Base-by-base conservation (phyloP, 306 rosid species). In the Corylus heterophylla region DNA sequence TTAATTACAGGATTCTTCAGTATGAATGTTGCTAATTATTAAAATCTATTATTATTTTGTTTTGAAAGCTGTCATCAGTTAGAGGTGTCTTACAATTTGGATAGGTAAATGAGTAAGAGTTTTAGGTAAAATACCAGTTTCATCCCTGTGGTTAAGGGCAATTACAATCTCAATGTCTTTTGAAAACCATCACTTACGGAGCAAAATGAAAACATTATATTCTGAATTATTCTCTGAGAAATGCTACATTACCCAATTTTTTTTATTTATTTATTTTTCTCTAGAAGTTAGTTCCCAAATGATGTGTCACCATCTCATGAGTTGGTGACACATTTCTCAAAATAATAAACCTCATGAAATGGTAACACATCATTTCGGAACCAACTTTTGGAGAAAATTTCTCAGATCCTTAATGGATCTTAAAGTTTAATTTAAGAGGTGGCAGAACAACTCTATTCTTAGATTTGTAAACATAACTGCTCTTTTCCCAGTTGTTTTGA, bases 1-100 rank as follows among this genome's bases (percentile, higher is more conserved):
- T 37, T 42, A 71, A 12, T 20, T 79, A 29, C 9, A 29, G 74
- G 64, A 82, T 37, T 78, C 55, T 72, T 75, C 73, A 80, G 71
- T 68, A 48, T 50, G 62, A 22, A 50, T 71, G 69, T 70, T 71
- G 51, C 42, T 64, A 29, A 54, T 71, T 75, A 35, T 78, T 63
- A 14, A 12, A 13, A 16, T 2, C 4, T 37, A 64, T 64, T 64
- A 16, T 16, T 14, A 35, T 35, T 29, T 52, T 52, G 2, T 52
- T 52, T 52, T 52, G 56, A 52, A 6, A 62, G 44, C 44, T 17
- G 13, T 12, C 18, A 31, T 12, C 39, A 2, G 17, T 62, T 62
- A 62, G 29, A 62, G 69, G 13, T 31, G 17, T 31, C 39, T 29
- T 62, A 10, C 45, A 66, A 16, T 66, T 37, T 66, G 47, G 17